Conservation (phyloP, 768 basidiomycete species). For the Tremella yokohamensis region DNA sequence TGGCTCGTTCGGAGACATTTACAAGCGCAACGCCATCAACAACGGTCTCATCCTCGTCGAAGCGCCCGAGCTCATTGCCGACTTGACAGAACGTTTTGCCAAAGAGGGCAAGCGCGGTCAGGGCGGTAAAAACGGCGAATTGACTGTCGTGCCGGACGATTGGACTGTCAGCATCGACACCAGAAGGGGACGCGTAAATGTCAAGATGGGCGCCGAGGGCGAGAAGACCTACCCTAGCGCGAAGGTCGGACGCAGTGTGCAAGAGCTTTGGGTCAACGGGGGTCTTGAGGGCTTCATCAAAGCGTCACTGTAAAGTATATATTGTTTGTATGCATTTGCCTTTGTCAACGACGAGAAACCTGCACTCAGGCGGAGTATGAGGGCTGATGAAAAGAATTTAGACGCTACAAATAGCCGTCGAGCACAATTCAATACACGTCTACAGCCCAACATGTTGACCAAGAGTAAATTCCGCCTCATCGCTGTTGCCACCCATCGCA, state of each 20-base stretch:
- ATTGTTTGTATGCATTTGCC: not conserved
- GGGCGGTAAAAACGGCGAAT: constrained; percentile 74
- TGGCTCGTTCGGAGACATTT: constrained; percentile 99
- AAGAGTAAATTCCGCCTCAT: no score
- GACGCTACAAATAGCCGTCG: no score
- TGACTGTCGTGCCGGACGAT: constrained; percentile 70
- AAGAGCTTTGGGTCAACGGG: constrained; percentile 95
- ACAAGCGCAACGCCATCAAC: constrained; percentile 98
- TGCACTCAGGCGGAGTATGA: no score
- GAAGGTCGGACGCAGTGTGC: constrained; percentile 85
- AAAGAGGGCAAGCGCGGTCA: constrained; percentile 70
- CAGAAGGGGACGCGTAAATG: constrained; percentile 64
- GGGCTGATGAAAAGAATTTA: no score
- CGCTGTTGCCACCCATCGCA: no score
- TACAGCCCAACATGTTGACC: no score
- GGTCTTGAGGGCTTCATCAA: constrained; percentile 85
- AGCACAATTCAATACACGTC: no score
- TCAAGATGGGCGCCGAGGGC: constrained; percentile 55
- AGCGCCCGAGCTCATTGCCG: constrained; percentile 78
- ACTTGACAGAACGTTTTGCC: constrained; percentile 72
- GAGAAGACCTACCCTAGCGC: constrained; percentile 63
- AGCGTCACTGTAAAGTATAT: constrained; percentile 41
- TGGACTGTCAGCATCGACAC: constrained; percentile 66
- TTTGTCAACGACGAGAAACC: not conserved
- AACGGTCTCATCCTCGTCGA: constrained; percentile 95